These are phyloP conservation scores for Aureobasidium zeae DNA, from an alignment of 2,329 filamentous ascomycete species.

Conservation along the genomic window DNA sequence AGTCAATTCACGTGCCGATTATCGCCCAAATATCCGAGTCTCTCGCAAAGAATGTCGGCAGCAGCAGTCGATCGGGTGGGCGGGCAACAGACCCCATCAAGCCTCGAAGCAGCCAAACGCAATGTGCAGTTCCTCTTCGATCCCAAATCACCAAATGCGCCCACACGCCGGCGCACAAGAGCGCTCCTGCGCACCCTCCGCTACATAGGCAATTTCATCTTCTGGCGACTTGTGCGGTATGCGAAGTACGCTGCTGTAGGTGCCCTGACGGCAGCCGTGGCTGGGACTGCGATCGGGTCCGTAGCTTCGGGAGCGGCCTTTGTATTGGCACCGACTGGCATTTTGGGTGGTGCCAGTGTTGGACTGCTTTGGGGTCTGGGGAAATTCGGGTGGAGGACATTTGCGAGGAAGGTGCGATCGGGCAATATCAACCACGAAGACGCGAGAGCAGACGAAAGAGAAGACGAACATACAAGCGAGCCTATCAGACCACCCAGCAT, in stretches of 20 bases:
- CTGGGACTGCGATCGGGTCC: slow-evolving; percentile 30
- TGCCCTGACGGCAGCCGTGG: slow-evolving; percentile 32
- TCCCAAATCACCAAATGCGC: slow-evolving; percentile 25
- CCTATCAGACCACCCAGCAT: slow-evolving; percentile 17
- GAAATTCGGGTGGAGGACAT: slow-evolving; percentile 22
- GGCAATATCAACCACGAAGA: slow-evolving; percentile 24
- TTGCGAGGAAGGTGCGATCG: slow-evolving; percentile 34
- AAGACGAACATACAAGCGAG: slow-evolving; percentile 27
- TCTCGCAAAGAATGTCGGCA: slow-evolving; percentile 1
- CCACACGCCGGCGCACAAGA: slow-evolving; percentile 31
- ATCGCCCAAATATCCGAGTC: no score
- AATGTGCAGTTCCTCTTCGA: slow-evolving; percentile 31
- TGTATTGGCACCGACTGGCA: slow-evolving; percentile 35
- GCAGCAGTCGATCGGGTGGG: neutral
- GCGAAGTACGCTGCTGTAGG: slow-evolving; percentile 38
- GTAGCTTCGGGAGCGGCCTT: slow-evolving; percentile 33
- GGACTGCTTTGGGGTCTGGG: slow-evolving; percentile 33
- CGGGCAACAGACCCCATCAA: neutral
- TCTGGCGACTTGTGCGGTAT: slow-evolving; percentile 36
- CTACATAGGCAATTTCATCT: slow-evolving; percentile 33
- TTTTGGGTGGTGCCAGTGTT: slow-evolving; percentile 30
- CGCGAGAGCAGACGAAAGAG: slow-evolving; percentile 31
- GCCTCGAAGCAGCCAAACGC: slow-evolving; percentile 21
- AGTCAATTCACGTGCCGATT: no score
- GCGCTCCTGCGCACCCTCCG: slow-evolving; percentile 31